Conservation (phyloP, 1,139 yeast genomes). For the Casaregolazyma lundiana region DNA sequence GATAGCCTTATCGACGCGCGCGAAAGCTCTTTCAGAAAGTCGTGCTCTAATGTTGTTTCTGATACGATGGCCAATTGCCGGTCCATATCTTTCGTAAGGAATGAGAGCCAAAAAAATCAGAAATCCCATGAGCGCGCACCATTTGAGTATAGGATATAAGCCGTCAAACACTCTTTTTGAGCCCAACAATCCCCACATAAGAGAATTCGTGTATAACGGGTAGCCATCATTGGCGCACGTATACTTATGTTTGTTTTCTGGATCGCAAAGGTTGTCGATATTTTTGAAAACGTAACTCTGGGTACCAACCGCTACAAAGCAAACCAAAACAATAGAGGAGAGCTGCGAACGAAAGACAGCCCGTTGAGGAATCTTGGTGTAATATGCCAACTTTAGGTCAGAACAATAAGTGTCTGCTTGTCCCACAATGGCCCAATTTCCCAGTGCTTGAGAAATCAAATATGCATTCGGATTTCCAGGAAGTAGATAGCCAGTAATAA, state of each 20-base stretch:
- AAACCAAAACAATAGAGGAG: constrained; percentile 34
- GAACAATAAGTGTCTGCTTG: constrained; percentile 55
- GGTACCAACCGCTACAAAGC: constrained; percentile 47
- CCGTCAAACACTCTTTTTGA: constrained; percentile 51
- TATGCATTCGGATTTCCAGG: constrained; percentile 61
- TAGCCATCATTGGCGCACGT: constrained; percentile 37
- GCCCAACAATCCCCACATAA: constrained; percentile 62
- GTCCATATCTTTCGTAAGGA: too few relatives aligned
- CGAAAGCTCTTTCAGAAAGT: constrained; percentile 16
- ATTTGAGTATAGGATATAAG: constrained; percentile 43
- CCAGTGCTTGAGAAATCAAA: constrained; percentile 52
- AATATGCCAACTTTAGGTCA: constrained; percentile 54
- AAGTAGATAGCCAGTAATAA: constrained; percentile 57
- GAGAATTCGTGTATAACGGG: constrained; percentile 47
- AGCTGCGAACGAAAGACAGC: constrained; percentile 56
- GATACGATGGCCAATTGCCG: too few relatives aligned
- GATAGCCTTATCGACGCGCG: constrained; percentile 13
- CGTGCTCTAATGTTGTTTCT: too few relatives aligned
- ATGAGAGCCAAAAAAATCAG: constrained; percentile 25
- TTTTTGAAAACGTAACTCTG: constrained; percentile 48
- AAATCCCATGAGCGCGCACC: constrained; percentile 41
- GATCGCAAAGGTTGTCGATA: constrained; percentile 44
- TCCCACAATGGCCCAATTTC: constrained; percentile 54
- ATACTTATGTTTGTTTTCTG: constrained; percentile 36
- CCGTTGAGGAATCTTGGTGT: constrained; percentile 51